Conservation (phyloP, 768 basidiomycete genomes). For the Strobilomyces echinocephalus region DNA sequence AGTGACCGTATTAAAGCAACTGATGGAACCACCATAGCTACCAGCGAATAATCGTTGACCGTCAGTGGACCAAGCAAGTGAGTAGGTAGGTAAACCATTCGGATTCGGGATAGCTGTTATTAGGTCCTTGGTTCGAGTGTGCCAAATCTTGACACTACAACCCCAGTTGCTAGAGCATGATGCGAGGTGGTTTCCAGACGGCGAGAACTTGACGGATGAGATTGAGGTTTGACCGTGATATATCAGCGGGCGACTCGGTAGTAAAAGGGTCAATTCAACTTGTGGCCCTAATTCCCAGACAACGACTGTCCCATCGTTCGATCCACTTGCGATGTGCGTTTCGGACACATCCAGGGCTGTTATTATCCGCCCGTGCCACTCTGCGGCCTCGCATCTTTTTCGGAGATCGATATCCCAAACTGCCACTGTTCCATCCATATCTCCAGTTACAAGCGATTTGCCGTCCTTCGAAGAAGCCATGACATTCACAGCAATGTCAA, state of each 20-base stretch:
- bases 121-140: constrained; percentile 4
- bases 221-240: not conserved
- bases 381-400: not conserved
- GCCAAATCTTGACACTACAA: constrained; percentile 8
- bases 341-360: not conserved
- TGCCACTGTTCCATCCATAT: not conserved
- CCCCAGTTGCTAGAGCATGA: not conserved
- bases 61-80: constrained; percentile 17
- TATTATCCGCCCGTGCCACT: not conserved
- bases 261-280: not conserved
- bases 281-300: not conserved
- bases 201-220: constrained; percentile 17
- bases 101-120: not conserved
- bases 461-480: not conserved
- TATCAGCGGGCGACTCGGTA: not conserved
- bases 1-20: constrained; percentile 9
- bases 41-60: constrained; percentile 14
- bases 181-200: constrained; percentile 8
- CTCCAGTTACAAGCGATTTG: not conserved
- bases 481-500: not conserved
- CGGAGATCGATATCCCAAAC: not conserved
- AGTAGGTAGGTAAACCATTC: not conserved
- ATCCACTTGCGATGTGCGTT: not conserved
- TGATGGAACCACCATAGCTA: constrained; percentile 5
- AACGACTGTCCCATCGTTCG: not conserved